A percentile compares a stretch with the other conserved stretches of the same genome.
Evolutionary conservation across 805 yeast genomes (phyloP).

Genomic region (Yamadazyma scolyti): DNA sequence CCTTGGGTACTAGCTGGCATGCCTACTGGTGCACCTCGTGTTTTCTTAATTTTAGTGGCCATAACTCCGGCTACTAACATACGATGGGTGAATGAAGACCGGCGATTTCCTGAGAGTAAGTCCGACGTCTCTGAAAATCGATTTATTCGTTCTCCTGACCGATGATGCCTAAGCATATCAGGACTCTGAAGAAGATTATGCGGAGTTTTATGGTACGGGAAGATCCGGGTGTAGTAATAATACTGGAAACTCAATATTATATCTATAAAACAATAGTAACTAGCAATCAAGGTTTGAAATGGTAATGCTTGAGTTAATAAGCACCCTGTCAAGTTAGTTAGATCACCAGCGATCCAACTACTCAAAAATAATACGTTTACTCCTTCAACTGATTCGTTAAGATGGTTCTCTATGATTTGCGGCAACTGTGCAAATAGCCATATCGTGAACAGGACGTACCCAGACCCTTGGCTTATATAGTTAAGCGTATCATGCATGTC

Average conservation of each 20-base stretch:
- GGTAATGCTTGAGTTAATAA: constrained; percentile 70
- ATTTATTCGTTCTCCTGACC: constrained; percentile 14
- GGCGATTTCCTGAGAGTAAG: not conserved
- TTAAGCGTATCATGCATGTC: constrained; percentile 1
- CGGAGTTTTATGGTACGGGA: constrained; percentile 35
- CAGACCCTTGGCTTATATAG: constrained; percentile 4
- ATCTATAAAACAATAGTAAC: constrained; percentile 75
- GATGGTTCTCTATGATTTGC: constrained; percentile 57
- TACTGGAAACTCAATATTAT: constrained; percentile 64
- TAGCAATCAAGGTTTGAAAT: constrained; percentile 72
- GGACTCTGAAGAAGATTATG: constrained; percentile 38
- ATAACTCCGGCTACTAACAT: constrained; percentile 7
- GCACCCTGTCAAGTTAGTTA: constrained; percentile 64
- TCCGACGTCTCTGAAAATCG: constrained; percentile 16
- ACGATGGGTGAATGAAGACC: constrained; percentile 1
- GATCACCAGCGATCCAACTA: constrained; percentile 37
- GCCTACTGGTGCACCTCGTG: constrained; percentile 6
- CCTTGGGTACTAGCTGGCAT: not conserved
- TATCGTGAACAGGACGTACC: constrained; percentile 39
- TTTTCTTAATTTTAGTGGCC: constrained; percentile 5
- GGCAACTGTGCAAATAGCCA: constrained; percentile 77
- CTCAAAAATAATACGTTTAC: constrained; percentile 27
- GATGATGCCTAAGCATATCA: constrained; percentile 20
- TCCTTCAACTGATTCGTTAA: constrained; percentile 33
- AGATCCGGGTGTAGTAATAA: constrained; percentile 58